Base-by-base conservation (phyloP, 1,284 basidiomycete species). In the Jaminaea rosea region DNA sequence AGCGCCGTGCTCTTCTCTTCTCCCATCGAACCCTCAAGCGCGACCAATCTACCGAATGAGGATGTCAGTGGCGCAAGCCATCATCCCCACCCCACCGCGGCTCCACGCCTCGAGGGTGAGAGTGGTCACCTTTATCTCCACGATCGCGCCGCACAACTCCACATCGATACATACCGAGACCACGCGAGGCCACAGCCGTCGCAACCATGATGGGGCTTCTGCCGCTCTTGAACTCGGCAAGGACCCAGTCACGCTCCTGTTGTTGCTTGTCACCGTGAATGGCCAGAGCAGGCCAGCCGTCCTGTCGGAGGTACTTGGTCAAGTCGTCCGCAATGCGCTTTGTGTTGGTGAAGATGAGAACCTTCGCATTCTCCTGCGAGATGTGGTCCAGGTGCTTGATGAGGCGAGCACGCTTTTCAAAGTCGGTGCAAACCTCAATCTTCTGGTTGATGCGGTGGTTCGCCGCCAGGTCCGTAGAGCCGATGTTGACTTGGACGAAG, bases 401-500 rank as follows among this genome's bases (percentile, higher is more conserved):
- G 63, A 99, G 80, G 76, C 94, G 94, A 55, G 83, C 82, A 44
- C 92, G 86, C 80, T 99, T 99, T 78, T 98, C 94, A 72, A 91
- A 97, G 68, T 97, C 92, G 67, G 88, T 89, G 82, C 88, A 91
- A 67, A 99, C 85, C 77, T 96, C 92, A 58, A 98, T 84, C 63
- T 92, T 83, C 78, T 99, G 93, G 67, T 72, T 83, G 66, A 99
- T 96, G 76, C 93, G 96, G 81, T 94, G 89, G 77, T 98, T 98
- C 64, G 93, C 94, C 13, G 92, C 91, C 51, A 98, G 82, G 68
- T 98, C 94, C 84, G 92, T 89, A 11, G 93, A 97, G 51, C 94
- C 93, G 59, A 99, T 93, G 81, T 97, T 98, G 75, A 93, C 88
- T 80, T 98, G 94, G 63, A 96, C 93, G 78, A 87, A 89, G 77